phyloP scores from a whole-genome alignment of 1,284 basidiomycete species.

The Microstroma glucosiphilum region DNA sequence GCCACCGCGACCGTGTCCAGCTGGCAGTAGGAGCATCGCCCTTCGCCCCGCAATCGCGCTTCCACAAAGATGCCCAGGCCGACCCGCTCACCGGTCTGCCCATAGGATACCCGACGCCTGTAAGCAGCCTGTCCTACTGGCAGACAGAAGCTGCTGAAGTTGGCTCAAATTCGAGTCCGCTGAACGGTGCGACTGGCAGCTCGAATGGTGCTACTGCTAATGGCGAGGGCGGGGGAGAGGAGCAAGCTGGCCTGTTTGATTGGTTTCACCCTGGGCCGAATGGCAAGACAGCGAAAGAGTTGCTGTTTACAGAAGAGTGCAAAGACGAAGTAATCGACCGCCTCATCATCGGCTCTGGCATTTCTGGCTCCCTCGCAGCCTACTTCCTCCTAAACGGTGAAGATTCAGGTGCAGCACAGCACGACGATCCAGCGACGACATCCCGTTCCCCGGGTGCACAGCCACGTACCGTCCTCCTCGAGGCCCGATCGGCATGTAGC shows the following conservation, averaged over 20 bases:
- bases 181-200: too few species aligned
- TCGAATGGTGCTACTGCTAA: too few species aligned
- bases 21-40: too few species aligned
- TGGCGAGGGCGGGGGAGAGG: too few species aligned
- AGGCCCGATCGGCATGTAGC: constrained; percentile 12
- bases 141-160: constrained; percentile 2
- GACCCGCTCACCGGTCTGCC: neutral
- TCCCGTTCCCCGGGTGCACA: neutral
- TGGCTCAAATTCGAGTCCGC: neutral
- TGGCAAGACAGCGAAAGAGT: neutral
- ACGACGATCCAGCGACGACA: neutral
- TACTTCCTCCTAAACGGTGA: constrained; percentile 1
- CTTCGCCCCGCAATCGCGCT: too few species aligned
- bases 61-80: too few species aligned
- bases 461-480: constrained; percentile 3
- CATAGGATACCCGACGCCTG: constrained; percentile 3
- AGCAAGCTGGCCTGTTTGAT: too few species aligned
- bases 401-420: neutral
- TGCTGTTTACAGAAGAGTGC: neutral
- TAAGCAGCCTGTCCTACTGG: constrained; percentile 12
- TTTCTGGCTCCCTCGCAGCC: neutral
- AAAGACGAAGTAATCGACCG: neutral
- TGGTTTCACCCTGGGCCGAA: neutral
- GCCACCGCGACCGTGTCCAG: too few species aligned
- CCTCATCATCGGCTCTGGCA: neutral